Base-by-base conservation (phyloP, 495 filamentous ascomycete species). In the Schizothecium vesticola region DNA sequence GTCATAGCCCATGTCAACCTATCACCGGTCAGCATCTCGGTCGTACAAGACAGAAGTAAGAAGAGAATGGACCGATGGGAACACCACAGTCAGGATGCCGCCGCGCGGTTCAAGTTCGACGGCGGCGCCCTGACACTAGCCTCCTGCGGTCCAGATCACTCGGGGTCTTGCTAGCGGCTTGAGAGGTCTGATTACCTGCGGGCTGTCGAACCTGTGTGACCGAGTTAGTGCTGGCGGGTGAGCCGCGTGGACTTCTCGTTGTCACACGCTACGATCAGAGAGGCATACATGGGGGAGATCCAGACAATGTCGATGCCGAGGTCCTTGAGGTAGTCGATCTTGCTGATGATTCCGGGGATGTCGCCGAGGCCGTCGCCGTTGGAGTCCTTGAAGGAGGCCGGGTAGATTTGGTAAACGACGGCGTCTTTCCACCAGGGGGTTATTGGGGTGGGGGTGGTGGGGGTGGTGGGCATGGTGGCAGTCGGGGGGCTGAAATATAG, bases 391-490 rank as follows among this genome's bases (percentile, higher is more conserved):
- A 85, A 91, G 3, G 84, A 87, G 4, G 88, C 84, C 4, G 89
- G 89, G 80, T 89, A 92, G 72, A 92, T 88, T 72, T 92, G 89
- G 69, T 92, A 92, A 29, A 90, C 86, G 10, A 75, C 71, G 8
- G 72, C 75, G 62, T 82, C 76, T 67, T 81, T 83, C 80, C 80
- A 83, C 77, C 77, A 77, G 1, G 68, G 64, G 12, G 33, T 69
- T 21, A 63, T 28, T 3, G 66, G 26, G n/a, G 63, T 55, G 23
- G 23, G 21, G 7, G 69, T 29, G 73, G 70, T 73, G 0, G 51
- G 31, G n/a, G 59, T 60, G 55, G 16, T 26, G 19, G n/a, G 23
- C 56, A 36, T 28, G 10, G 24, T 9, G 21, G 11, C 57, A 12
- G 26, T 28, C 19, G 24, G 22, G 13, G 22, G 58, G 12, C 23